Conservation (phyloP, 345 rosid genomes). For the Populus deltoides region DNA sequence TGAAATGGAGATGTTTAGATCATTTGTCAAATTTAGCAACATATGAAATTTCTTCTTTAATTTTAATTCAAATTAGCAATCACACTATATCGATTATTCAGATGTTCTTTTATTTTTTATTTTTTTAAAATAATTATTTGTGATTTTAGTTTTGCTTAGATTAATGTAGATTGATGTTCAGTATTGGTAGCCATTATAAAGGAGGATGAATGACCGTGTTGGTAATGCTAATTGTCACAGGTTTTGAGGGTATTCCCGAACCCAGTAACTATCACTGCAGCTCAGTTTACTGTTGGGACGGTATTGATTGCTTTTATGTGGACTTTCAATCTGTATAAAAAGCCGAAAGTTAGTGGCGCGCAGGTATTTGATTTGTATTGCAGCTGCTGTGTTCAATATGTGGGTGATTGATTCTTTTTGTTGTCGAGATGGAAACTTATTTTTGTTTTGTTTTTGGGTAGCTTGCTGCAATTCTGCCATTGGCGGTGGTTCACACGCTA, state of each 20-base stretch:
- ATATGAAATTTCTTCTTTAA: not conserved
- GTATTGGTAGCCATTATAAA: not conserved
- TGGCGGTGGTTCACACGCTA: constrained; percentile 80
- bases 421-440: not conserved
- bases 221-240: constrained; percentile 32
- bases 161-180: not conserved
- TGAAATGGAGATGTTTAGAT: not conserved
- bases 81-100: not conserved
- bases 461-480: constrained; percentile 82
- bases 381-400: not conserved
- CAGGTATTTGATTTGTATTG: constrained; percentile 18
- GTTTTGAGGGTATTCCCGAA: constrained; percentile 76
- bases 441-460: constrained; percentile 17
- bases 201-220: not conserved
- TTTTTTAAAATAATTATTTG: not conserved
- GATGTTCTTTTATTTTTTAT: not conserved
- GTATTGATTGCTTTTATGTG: constrained; percentile 71
- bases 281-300: constrained; percentile 84
- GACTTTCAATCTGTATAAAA: constrained; percentile 73
- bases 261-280: constrained; percentile 65
- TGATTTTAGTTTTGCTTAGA: not conserved
- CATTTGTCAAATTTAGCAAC: not conserved
- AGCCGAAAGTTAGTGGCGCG: constrained; percentile 60
- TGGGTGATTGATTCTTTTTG: not conserved
- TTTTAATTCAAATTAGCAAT: not conserved